These are phyloP conservation scores for Entomortierella parvispora DNA, from an alignment of 192 early-diverging fungal genomes.

Conservation along the genomic window DNA sequence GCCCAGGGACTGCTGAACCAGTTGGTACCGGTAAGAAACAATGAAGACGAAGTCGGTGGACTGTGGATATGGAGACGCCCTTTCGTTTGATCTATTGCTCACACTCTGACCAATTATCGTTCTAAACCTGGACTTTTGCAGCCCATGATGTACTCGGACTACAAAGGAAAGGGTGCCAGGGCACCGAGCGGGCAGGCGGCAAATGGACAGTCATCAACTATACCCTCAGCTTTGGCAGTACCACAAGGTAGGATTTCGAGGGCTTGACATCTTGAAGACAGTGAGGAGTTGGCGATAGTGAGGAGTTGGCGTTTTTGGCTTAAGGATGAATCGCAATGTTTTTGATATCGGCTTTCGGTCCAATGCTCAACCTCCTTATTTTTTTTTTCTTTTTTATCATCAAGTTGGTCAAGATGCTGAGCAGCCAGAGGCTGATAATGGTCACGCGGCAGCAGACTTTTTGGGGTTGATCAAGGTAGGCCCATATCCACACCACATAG, in stretches of 20 bases:
- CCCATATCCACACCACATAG: background rate
- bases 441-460: constrained; percentile 21
- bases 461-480: constrained; percentile 20
- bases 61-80: background rate
- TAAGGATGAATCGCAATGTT: no score
- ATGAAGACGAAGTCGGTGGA: background rate
- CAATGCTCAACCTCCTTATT: no score
- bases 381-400: no score
- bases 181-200: background rate
- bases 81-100: background rate
- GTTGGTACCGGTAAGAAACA: constrained; percentile 29
- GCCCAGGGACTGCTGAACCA: constrained; percentile 38
- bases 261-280: no score
- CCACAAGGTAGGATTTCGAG: background rate
- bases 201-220: constrained; percentile 2
- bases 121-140: background rate
- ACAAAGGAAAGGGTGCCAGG: constrained; percentile 7
- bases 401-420: constrained; percentile 3
- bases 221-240: constrained; percentile 7
- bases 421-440: background rate
- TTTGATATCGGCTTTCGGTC: no score
- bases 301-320: no score
- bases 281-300: no score
- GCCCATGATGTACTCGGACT: constrained; percentile 54
- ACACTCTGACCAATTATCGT: background rate